Evolutionary conservation across 2,329 filamentous ascomycete genomes (phyloP).

Genomic region (Pseudocercospora fijiensis): DNA sequence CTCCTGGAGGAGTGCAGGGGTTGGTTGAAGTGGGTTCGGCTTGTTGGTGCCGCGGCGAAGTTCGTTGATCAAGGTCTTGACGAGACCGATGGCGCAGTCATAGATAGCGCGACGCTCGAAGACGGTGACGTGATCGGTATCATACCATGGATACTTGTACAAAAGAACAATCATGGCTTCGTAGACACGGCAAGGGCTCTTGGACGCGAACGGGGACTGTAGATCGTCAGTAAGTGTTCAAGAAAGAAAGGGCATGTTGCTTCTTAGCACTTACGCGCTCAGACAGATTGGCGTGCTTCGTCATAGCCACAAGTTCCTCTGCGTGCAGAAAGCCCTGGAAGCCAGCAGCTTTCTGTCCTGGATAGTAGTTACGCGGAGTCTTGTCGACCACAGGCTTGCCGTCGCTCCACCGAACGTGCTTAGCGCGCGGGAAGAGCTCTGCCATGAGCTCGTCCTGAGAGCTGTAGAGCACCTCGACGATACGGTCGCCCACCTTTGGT

Average conservation of each 20-base stretch:
- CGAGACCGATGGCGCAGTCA: conserved; percentile 32
- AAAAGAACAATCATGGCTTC: conserved; percentile 54
- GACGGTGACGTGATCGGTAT: conserved; percentile 47
- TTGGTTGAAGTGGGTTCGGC: conserved; percentile 25
- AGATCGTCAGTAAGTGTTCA: conserved; percentile 1
- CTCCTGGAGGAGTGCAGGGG: conserved; percentile 34
- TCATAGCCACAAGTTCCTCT: conserved; percentile 51
- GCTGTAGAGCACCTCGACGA: conserved; percentile 49
- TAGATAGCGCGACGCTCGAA: conserved; percentile 50
- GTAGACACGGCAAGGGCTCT: conserved; percentile 54
- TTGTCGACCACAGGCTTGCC: conserved; percentile 36
- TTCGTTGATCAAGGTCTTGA: conserved; percentile 30
- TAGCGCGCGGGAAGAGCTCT: conserved; percentile 53
- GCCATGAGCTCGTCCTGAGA: conserved; percentile 51
- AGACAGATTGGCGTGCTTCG: conserved; percentile 51
- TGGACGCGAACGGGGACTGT: conserved; percentile 51
- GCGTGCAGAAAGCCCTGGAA: conserved; percentile 53
- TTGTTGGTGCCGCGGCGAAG: conserved; percentile 22
- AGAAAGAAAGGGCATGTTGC: neutral
- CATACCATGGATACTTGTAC: conserved; percentile 56
- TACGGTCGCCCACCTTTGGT: conserved; percentile 50
- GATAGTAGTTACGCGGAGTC: conserved; percentile 46
- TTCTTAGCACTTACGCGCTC: conserved; percentile 46
- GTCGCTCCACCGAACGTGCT: conserved; percentile 50
- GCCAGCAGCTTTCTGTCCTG: conserved; percentile 49